phyloP scores from a whole-genome alignment of 768 basidiomycete species.

The Dentipellis sp. region DNA sequence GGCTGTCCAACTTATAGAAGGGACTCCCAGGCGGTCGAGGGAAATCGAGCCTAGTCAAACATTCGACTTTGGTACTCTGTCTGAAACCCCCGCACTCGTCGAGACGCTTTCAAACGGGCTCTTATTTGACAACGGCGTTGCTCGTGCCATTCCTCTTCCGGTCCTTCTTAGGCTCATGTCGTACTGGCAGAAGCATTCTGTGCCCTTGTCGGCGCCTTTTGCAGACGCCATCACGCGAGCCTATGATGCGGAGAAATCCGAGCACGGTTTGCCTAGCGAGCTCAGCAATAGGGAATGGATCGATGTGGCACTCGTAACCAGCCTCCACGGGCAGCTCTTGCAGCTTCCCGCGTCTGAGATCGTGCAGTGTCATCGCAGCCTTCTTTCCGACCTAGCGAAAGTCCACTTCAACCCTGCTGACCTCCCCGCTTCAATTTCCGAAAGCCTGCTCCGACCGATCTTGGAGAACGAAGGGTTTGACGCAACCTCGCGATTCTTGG shows the following conservation, averaged over 20 bases:
- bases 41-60: constrained; percentile 1
- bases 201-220: constrained; percentile 25
- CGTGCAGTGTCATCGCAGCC: neutral
- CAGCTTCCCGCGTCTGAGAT: neutral
- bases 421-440: neutral
- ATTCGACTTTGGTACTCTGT: constrained; percentile 2
- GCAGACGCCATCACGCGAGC: constrained; percentile 34
- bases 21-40: neutral
- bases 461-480: constrained; percentile 5
- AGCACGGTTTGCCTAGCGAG: constrained; percentile 19
- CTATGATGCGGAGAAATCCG: constrained; percentile 29
- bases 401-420: neutral
- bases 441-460: constrained; percentile 4
- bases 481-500: constrained; percentile 4
- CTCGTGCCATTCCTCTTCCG: constrained; percentile 5
- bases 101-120: constrained; percentile 6
- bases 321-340: neutral
- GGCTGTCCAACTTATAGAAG: constrained; percentile 19
- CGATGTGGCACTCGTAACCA: constrained; percentile 28
- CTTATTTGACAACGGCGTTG: constrained; percentile 6
- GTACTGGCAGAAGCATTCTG: constrained; percentile 23
- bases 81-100: constrained; percentile 5
- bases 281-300: constrained; percentile 37
- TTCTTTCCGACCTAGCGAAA: neutral
- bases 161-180: constrained; percentile 25